A percentile compares a stretch with the other conserved stretches of the same genome.
Conservation (phyloP, 75 land plant species). For the Ceratopteris richardii region DNA sequence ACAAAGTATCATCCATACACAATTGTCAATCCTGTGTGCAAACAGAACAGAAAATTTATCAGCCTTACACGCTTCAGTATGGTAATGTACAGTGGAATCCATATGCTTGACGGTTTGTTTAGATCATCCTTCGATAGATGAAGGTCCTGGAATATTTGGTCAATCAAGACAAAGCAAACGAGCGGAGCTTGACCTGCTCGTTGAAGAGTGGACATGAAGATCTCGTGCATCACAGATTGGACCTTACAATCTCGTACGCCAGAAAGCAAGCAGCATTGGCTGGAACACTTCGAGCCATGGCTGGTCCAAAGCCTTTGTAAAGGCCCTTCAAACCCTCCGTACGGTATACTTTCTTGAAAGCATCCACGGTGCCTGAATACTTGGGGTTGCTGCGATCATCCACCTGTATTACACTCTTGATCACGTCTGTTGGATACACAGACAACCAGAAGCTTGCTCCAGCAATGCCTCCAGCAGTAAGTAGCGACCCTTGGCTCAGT, state of each 20-base stretch:
- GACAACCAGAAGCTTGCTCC: constrained; percentile 80
- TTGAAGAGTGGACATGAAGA: no score
- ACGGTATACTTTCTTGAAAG: constrained; percentile 56
- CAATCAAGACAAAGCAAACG: no score
- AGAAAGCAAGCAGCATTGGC: constrained; percentile 99
- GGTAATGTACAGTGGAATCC: no score
- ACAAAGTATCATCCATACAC: no score
- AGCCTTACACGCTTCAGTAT: no score
- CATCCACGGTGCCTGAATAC: constrained; percentile 75
- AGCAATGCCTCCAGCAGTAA: constrained; percentile 88
- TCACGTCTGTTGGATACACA: constrained; percentile 92
- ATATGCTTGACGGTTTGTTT: no score
- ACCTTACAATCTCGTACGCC: constrained; percentile 77
- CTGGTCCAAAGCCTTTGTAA: constrained; percentile 92
- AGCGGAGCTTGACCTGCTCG: no score
- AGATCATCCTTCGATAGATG: no score
- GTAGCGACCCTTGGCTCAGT: constrained; percentile 59
- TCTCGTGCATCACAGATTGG: constrained; percentile 25
- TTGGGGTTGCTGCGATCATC: constrained; percentile 79
- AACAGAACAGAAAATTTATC: no score
- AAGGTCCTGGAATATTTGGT: no score
- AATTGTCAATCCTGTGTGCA: no score
- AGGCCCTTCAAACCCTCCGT: constrained; percentile 86
- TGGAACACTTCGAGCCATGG: constrained; percentile 96
- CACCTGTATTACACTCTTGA: constrained; percentile 91